Evolutionary conservation across 1,284 basidiomycete genomes (phyloP), one percentile per base, ranked within the genome.

Genomic region (Trametes pubescens): DNA sequence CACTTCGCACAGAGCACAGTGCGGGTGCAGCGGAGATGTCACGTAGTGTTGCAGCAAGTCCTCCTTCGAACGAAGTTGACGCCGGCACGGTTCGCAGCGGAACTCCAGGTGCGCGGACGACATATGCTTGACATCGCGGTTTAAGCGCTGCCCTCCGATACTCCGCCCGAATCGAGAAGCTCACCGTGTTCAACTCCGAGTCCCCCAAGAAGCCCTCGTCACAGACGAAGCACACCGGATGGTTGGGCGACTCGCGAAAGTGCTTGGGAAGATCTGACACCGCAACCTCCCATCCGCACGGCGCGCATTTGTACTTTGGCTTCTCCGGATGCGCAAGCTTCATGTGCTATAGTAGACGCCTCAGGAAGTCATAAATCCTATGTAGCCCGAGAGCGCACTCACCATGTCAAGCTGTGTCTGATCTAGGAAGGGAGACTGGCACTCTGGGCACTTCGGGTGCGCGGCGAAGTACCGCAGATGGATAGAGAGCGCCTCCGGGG

Each of bases 191-290:
- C 26, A 65, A 49, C 18, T 55, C 56, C 6, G 44, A 2, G 9
- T 69, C 58, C 26, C 62, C 52, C 6, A 51, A 22, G 44, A 68
- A 72, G 1, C 69, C 68, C 11, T 59, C 57, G 16, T 53, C 51
- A 29, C 71, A 72, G 13, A 62, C 43, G 49, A 63, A 58, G 44
- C 71, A 72, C 2, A 32, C 37, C 0, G 66, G 68, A n/a, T 72
- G 71, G 21, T n/a, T 60, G 8, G 60, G 26, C 0, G 68, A 67
- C 32, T 62, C 61, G 0, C 46, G 55, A 51, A 53, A 71, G 47
- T 71, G 70, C 43, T 64, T 57, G 51, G 65, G 59, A 29, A 61
- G 59, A 14, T 63, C 63, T 5, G 44, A 40, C 9, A 22, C 16
- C 32, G 26, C 24, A 29, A 62, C 57, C 16, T 58, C 57, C 9